Conservation (phyloP, 2,329 filamentous ascomycete genomes). For the Xylaria hypoxylon region DNA sequence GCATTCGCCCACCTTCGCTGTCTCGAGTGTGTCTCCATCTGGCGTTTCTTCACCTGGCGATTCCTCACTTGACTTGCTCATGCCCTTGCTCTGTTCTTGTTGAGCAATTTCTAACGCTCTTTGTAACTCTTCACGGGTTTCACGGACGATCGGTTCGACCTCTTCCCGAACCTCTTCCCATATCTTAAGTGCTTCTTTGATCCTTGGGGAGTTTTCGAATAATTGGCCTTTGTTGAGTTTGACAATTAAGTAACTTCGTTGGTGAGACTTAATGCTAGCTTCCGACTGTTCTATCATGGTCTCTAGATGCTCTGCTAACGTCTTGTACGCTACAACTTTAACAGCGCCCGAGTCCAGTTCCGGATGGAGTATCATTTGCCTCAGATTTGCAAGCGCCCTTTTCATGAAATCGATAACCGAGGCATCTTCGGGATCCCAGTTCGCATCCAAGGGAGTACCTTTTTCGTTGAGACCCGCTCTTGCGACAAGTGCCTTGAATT, state of each 20-base stretch:
- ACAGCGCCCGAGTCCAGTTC: slow-evolving; percentile 78
- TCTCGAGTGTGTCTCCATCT: slow-evolving; percentile 37
- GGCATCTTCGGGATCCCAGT: slow-evolving; percentile 73
- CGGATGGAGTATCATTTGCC: slow-evolving; percentile 87
- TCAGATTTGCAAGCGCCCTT: slow-evolving; percentile 78
- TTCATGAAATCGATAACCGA: slow-evolving; percentile 77
- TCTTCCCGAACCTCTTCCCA: slow-evolving; percentile 72
- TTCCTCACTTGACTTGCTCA: slow-evolving; percentile 36
- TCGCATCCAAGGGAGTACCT: slow-evolving; percentile 70
- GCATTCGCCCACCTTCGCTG: slow-evolving; percentile 65
- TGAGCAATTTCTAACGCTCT: slow-evolving; percentile 59
- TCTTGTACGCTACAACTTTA: slow-evolving; percentile 70
- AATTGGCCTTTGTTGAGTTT: slow-evolving; percentile 80
- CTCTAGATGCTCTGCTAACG: slow-evolving; percentile 86
- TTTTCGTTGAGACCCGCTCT: slow-evolving; percentile 73
- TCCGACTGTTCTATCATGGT: slow-evolving; percentile 93
- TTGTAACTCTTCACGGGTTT: slow-evolving; percentile 72
- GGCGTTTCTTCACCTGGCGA: slow-evolving; percentile 38
- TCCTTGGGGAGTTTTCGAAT: slow-evolving; percentile 77
- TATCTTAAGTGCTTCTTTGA: slow-evolving; percentile 74
- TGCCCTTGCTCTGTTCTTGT: slow-evolving; percentile 43
- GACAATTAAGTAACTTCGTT: slow-evolving; percentile 72
- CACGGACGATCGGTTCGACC: slow-evolving; percentile 65
- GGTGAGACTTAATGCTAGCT: slow-evolving; percentile 71
- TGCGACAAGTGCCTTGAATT: slow-evolving; percentile 81